Conservation (phyloP, 2,329 filamentous ascomycete species). For the Neopestalotiopsis clavispora region DNA sequence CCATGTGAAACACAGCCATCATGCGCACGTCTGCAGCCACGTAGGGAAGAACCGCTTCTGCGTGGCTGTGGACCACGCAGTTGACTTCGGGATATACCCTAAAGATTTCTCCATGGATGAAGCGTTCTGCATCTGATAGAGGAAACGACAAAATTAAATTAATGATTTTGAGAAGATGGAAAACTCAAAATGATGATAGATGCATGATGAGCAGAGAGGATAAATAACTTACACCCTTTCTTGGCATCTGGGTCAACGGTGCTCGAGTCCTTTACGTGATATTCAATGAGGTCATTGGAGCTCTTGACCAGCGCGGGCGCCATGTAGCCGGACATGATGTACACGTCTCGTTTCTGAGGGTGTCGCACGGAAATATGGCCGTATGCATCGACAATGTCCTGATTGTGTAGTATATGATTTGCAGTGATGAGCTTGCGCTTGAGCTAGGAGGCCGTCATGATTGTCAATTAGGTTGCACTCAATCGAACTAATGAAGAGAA, state of each 20-base stretch:
- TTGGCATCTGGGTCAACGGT: slow-evolving; percentile 44
- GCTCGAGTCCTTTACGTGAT: slow-evolving; percentile 44
- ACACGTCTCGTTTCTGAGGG: slow-evolving; percentile 47
- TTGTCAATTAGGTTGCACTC: not conserved
- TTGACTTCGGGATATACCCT: slow-evolving; percentile 21
- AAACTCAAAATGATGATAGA: not conserved
- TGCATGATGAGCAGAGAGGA: not conserved
- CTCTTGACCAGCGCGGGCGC: slow-evolving; percentile 52
- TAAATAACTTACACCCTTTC: slow-evolving; percentile 36
- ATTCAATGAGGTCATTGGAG: slow-evolving; percentile 49
- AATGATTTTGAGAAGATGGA: too few relatives aligned
- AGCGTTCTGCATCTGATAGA: slow-evolving; percentile 20
- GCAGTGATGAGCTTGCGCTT: slow-evolving; percentile 13
- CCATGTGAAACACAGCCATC: slow-evolving; percentile 22
- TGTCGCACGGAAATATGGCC: slow-evolving; percentile 54
- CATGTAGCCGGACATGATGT: slow-evolving; percentile 52
- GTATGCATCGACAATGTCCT: slow-evolving; percentile 15
- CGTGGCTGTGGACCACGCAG: slow-evolving; percentile 25
- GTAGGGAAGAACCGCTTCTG: slow-evolving; percentile 22
- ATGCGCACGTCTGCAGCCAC: slow-evolving; percentile 21
- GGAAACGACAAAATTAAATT: too few relatives aligned
- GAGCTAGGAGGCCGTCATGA: not conserved
- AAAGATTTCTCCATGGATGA: slow-evolving; percentile 27
- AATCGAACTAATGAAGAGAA: not conserved
- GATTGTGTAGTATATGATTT: slow-evolving; percentile 14